A percentile compares a stretch with the other conserved stretches of the same genome.
phyloP scores from a whole-genome alignment of 2,329 filamentous ascomycete species.

The Cytospora piceae region DNA sequence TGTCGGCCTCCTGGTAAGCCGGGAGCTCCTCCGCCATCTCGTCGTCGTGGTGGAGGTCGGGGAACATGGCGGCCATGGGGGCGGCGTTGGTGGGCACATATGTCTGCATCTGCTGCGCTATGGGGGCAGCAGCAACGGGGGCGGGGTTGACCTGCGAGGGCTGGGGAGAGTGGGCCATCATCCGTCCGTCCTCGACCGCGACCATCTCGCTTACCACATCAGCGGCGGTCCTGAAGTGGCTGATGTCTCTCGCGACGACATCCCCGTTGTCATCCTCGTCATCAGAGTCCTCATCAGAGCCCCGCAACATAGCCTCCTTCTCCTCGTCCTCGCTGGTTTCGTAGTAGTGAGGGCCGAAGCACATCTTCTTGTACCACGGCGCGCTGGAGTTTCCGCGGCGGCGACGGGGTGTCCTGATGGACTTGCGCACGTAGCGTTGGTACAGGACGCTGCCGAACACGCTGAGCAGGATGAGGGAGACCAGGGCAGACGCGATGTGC shows the following conservation, averaged over 20 bases:
- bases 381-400: constrained; percentile 19
- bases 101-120: constrained; percentile 10
- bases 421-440: constrained; percentile 35
- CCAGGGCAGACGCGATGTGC: constrained; percentile 26
- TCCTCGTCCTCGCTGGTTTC: constrained; percentile 40
- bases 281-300: constrained; percentile 25
- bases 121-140: constrained; percentile 4
- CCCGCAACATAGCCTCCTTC: constrained; percentile 42
- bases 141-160: not conserved
- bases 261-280: constrained; percentile 37
- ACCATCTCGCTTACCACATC: constrained; percentile 51
- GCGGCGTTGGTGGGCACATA: constrained; percentile 22
- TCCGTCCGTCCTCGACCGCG: constrained; percentile 46
- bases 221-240: constrained; percentile 51
- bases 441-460: constrained; percentile 35
- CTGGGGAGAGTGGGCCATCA: constrained; percentile 23
- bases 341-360: constrained; percentile 29
- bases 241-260: constrained; percentile 55
- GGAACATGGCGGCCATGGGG: constrained; percentile 37
- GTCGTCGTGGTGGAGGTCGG: constrained; percentile 33
- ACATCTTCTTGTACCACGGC: constrained; percentile 29
- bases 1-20: constrained; percentile 44
- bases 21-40: constrained; percentile 44
- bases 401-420: constrained; percentile 14
- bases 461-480: constrained; percentile 35